Evolutionary conservation across 1,284 basidiomycete species (phyloP), one percentile per base, ranked within the genome.

Genomic region (Neolentinus lepideus): DNA sequence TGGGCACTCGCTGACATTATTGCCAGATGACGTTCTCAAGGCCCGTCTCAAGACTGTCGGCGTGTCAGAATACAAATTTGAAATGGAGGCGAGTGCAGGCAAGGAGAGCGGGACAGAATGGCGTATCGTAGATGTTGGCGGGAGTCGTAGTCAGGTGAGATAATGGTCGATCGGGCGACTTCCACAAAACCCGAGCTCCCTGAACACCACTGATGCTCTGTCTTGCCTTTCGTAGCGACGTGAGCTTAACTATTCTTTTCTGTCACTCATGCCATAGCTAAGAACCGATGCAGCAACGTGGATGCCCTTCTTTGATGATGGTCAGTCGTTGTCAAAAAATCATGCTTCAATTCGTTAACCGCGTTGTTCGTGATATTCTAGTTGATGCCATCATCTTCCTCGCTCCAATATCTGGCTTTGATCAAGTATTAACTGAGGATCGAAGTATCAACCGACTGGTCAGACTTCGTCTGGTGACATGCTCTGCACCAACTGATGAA

Each of bases 61-160:
- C 2, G 85, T 89, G 11, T 83, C 82, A 3, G 87, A 90, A 67
- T 86, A 90, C 69, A 81, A 77, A 64, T 90, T 89, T 62, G 82
- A 88, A 69, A 87, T 90, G 81, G 87, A 88, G 65, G 80, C 85
- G 2, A 21, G 25, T 25, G 76, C 81, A 11, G 85, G 85, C 10
- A 72, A 82, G 54, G 86, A 89, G 61, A 79, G 77, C 56, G 87
- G 85, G 1, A 83, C 84, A 1, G 86, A 90, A 64, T 90, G 88
- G 88, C 76, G 85, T 56, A 89, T 90, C 59, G 80, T 89, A 45
- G 88, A 90, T 62, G 88, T 90, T 38, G 88, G 88, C 19, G 88
- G 88, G 48, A 85, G 59, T 85, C 83, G 64, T 84, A 54, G 52
- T 27, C 57, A 11, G 56, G 47, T 54, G 9, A 54, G 55, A 51